Percentiles rank a stretch among this genome's conserved stretches.
Evolutionary conservation across 164 flowering plant species (phyloP).

Genomic region (Piper longum): DNA sequence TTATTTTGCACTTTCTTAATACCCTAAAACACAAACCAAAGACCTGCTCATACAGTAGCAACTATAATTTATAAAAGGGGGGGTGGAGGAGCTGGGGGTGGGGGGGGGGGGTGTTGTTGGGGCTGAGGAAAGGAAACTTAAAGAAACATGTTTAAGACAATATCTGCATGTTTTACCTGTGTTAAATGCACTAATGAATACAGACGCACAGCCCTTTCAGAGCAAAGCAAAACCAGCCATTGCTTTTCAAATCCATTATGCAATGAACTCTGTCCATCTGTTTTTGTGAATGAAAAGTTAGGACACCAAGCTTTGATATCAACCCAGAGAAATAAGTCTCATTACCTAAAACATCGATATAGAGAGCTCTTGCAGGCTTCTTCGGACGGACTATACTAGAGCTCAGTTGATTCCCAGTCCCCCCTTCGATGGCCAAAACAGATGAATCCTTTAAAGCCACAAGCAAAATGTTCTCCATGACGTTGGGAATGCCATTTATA

Average conservation of each 20-base stretch:
- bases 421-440: slow-evolving; percentile 54
- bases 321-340: background rate
- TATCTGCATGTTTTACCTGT: slow-evolving; percentile 32
- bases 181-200: slow-evolving; percentile 53
- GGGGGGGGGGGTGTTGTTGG: too few relatives aligned
- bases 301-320: background rate
- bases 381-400: slow-evolving; percentile 42
- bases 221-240: slow-evolving; percentile 41
- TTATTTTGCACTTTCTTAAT: slow-evolving; percentile 65
- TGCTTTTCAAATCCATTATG: slow-evolving; percentile 25
- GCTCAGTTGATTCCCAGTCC: slow-evolving; percentile 47
- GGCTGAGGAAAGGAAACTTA: background rate
- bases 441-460: slow-evolving; percentile 78
- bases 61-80: too few relatives aligned
- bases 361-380: slow-evolving; percentile 58
- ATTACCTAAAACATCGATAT: slow-evolving; percentile 59
- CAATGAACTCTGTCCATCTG: slow-evolving; percentile 30
- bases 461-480: slow-evolving; percentile 58
- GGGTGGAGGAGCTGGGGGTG: too few relatives aligned
- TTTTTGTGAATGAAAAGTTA: background rate
- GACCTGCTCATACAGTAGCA: slow-evolving; percentile 2
- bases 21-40: slow-evolving; percentile 32
- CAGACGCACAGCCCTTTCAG: slow-evolving; percentile 69
- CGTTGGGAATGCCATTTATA: slow-evolving; percentile 47
- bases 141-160: background rate